These are phyloP conservation scores for Capillidium rhysosporum DNA, from an alignment of 371 early-diverging fungal genomes.

Conservation along the genomic window DNA sequence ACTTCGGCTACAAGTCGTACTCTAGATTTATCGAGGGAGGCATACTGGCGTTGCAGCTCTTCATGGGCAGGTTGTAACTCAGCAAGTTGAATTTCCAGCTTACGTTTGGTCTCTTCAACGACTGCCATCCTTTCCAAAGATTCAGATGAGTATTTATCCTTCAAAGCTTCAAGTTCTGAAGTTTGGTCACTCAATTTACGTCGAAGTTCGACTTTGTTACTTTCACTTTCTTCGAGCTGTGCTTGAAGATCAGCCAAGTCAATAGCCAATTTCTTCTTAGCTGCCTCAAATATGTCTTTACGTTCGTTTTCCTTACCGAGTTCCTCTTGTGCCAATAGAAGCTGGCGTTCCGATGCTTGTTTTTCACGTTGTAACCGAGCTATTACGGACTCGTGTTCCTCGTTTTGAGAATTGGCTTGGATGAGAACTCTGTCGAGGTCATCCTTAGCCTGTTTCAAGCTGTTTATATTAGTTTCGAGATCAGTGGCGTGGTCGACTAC, in stretches of 20 bases:
- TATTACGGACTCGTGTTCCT: constrained; percentile 25
- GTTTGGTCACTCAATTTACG: constrained; percentile 31
- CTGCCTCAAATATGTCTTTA: constrained; percentile 17
- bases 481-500: constrained; percentile 20
- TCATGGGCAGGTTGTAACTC: constrained; percentile 33
- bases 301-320: constrained; percentile 39
- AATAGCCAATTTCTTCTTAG: constrained; percentile 12
- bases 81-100: constrained; percentile 32
- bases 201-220: constrained; percentile 25
- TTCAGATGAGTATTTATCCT: constrained; percentile 39
- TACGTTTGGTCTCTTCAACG: constrained; percentile 37
- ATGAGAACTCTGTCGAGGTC: constrained; percentile 25
- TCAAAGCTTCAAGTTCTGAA: constrained; percentile 41
- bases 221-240: constrained; percentile 45
- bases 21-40: constrained; percentile 43
- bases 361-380: constrained; percentile 34
- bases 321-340: constrained; percentile 28
- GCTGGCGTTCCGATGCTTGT: constrained; percentile 22
- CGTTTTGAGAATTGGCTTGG: constrained; percentile 21
- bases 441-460: constrained; percentile 25
- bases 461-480: constrained; percentile 19
- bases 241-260: constrained; percentile 30
- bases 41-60: constrained; percentile 26
- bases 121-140: constrained; percentile 24
- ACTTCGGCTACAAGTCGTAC: constrained; percentile 36